These are phyloP conservation scores for Hericium rajendrae DNA, from an alignment of 768 basidiomycete genomes.

Conservation along the genomic window DNA sequence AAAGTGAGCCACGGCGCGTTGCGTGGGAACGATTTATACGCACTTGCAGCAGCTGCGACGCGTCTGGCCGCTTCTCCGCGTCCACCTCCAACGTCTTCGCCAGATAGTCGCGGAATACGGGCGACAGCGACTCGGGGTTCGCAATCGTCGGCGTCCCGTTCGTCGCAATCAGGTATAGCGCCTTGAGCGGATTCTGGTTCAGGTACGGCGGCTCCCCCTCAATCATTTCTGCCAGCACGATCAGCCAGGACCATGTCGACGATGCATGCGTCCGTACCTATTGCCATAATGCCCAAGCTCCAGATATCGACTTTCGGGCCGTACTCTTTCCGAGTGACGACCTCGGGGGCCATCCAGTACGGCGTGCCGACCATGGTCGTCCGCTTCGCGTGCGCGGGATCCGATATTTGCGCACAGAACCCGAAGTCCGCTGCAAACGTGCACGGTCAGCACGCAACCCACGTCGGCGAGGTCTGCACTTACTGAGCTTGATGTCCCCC, in stretches of 20 bases:
- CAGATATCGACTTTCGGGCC: constrained; percentile 98
- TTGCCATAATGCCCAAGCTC: constrained; percentile 94
- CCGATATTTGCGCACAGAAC: constrained; percentile 96
- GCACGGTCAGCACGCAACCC: neutral
- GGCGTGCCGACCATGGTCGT: constrained; percentile 99
- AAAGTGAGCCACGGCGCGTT: neutral
- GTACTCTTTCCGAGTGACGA: constrained; percentile 95
- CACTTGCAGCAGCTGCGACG: constrained; percentile 71
- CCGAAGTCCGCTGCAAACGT: constrained; percentile 78
- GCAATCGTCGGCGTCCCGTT: constrained; percentile 96
- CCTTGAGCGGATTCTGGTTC: constrained; percentile 94
- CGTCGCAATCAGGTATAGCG: constrained; percentile 94
- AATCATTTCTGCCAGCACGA: constrained; percentile 73
- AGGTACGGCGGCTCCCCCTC: constrained; percentile 96
- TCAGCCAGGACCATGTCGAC: neutral
- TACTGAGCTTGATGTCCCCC: constrained; percentile 97
- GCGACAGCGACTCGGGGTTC: constrained; percentile 70
- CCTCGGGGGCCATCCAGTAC: constrained; percentile 99
- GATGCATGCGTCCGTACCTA: constrained; percentile 44
- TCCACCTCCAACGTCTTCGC: constrained; percentile 87
- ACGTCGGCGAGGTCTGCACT: constrained; percentile 25
- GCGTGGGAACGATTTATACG: constrained; percentile 13
- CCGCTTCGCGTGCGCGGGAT: constrained; percentile 72
- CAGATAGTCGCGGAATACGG: constrained; percentile 84
- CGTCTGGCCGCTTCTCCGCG: constrained; percentile 86